Percentiles rank a stretch among this genome's conserved stretches.
phyloP scores from a whole-genome alignment of 2,329 filamentous ascomycete species.

The Claviceps monticola region DNA sequence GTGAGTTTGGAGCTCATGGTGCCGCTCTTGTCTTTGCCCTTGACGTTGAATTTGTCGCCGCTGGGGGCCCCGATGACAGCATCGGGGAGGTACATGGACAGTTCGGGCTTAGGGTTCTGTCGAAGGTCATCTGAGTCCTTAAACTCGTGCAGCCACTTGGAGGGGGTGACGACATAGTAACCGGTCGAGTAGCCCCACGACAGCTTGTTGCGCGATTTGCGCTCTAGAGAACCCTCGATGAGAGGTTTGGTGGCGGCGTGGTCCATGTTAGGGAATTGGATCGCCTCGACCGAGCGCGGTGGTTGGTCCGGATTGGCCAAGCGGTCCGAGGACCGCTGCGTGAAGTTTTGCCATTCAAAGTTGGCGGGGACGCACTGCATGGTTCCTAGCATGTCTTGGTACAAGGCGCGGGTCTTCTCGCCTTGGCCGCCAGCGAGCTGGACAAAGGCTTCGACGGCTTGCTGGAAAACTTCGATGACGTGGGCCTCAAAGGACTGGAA shows the following conservation, averaged over 20 bases:
- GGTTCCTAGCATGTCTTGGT: constrained; percentile 67
- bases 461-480: constrained; percentile 68
- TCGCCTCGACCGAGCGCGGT: constrained; percentile 57
- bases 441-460: constrained; percentile 70
- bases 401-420: constrained; percentile 68
- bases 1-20: constrained; percentile 69
- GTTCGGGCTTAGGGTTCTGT: constrained; percentile 66
- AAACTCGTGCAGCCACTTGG: constrained; percentile 89
- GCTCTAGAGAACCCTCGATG: constrained; percentile 78
- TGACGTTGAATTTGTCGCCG: constrained; percentile 82
- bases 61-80: constrained; percentile 59
- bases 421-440: constrained; percentile 67
- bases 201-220: constrained; percentile 78
- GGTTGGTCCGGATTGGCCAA: constrained; percentile 68
- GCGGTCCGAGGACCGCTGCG: constrained; percentile 51
- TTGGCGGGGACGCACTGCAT: constrained; percentile 67
- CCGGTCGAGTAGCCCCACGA: constrained; percentile 61
- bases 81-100: constrained; percentile 85
- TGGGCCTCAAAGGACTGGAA: constrained; percentile 82
- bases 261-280: constrained; percentile 79
- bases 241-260: constrained; percentile 68
- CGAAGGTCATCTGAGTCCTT: constrained; percentile 69
- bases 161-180: constrained; percentile 83
- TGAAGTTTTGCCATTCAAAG: constrained; percentile 87
- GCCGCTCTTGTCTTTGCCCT: constrained; percentile 83